Base-by-base conservation (phyloP, 1,139 yeast species). In the Pichia sp. region DNA sequence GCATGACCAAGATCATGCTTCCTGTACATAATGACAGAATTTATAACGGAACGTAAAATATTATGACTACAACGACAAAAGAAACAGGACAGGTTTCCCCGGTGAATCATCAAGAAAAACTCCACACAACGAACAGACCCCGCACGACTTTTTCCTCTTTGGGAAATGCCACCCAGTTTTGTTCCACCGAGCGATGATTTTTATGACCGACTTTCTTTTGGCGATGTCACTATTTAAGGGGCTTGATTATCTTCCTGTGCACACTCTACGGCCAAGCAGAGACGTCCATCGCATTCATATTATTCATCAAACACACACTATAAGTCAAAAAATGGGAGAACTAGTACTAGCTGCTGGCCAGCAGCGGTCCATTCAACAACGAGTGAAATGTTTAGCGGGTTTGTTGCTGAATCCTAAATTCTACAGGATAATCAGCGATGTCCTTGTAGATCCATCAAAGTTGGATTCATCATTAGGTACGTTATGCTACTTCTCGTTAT, bases 381-480 rank as follows among this genome's bases (percentile, higher is more conserved):
- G 52, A 34, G 22, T 73, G 2, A 61, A 71, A 48, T 70, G 75
- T 52, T 69, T 77, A 54, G 65, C 53, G 3, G 50, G 51, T 35
- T 47, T 65, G 11, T 31, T 58, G 2, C 39, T 50, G 3, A 58
- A 54, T 31, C 56, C 65, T 1, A 48, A 55, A 30, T 55, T 63
- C 37, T 65, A 63, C 41, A 60, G 58, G 36, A 49, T 44, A 3
- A 41, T 65, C 4, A 53, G 52, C 20, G 53, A 45, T 5, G 59
- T 61, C 15, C 48, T 65, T 30, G 42, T 48, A 3, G 56, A 64
- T 45, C 53, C 64, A 7, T 34, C 46, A 4, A 56, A 59, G 37
- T 45, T 65, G 28, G 68, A 65, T 45, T 36, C 55, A 17, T 57
- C 59, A 1, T 53, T 65, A n/a, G 66, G 68, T 4, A 62, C 68